These are phyloP conservation scores for Aspergillus hiratsukae DNA, from an alignment of 2,329 filamentous ascomycete genomes.

Conservation along the genomic window DNA sequence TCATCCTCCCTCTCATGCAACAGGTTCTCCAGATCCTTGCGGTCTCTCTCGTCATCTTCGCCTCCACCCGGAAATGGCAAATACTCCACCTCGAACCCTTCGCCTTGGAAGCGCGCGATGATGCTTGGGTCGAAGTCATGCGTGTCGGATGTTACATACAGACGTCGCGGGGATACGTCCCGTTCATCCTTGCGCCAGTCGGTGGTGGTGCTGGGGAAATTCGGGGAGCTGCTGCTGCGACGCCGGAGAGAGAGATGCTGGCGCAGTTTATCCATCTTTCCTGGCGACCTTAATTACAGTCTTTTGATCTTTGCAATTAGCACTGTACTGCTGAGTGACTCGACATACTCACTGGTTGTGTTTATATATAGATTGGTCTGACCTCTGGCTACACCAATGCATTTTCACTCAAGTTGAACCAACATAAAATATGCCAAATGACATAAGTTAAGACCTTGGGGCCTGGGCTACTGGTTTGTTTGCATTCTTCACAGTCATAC, in stretches of 20 bases:
- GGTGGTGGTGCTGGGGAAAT: background rate
- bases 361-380: no score
- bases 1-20: constrained; percentile 50
- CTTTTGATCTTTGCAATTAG: background rate
- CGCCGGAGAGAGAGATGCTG: constrained; percentile 12
- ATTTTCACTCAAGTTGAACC: background rate
- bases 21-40: constrained; percentile 46
- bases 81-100: constrained; percentile 56
- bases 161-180: constrained; percentile 17
- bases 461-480: background rate
- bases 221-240: constrained; percentile 11
- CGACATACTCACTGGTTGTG: background rate
- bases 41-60: constrained; percentile 39
- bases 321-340: background rate
- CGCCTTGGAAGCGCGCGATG: constrained; percentile 50
- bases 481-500: background rate
- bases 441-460: constrained; percentile 2
- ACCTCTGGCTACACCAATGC: background rate
- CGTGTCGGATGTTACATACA: constrained; percentile 29
- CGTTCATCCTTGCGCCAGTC: constrained; percentile 9
- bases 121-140: constrained; percentile 49
- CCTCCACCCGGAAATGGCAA: constrained; percentile 39
- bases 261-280: constrained; percentile 12
- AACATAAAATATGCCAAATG: background rate
- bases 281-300: background rate